Evolutionary conservation across 148 eudicot genomes (phyloP).

Genomic region (Euryodendron excelsum): DNA sequence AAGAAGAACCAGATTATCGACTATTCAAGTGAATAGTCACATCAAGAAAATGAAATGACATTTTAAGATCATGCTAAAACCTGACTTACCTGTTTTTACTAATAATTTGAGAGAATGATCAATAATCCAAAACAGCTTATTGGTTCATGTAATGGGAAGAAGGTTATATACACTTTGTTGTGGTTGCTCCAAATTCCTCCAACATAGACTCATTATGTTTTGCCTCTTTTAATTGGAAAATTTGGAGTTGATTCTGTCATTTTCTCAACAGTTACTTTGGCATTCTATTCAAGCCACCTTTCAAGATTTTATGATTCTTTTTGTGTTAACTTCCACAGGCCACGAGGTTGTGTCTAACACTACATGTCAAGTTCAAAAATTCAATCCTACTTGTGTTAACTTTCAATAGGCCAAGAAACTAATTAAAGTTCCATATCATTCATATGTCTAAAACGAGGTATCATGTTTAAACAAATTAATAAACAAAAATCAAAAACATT

Average conservation of each 20-base stretch:
- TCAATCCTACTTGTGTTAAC: neutral
- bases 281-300: neutral
- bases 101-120: neutral
- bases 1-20: neutral
- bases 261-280: neutral
- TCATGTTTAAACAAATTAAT: neutral
- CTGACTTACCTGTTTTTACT: neutral
- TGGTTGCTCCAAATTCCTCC: neutral
- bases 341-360: neutral
- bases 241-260: neutral
- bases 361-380: neutral
- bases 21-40: neutral
- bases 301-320: neutral
- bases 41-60: too few relatives aligned
- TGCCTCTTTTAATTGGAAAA: neutral
- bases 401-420: too few relatives aligned
- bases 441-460: neutral
- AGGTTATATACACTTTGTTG: too few relatives aligned
- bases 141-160: neutral
- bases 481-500: neutral
- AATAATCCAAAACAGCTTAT: neutral
- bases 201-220: neutral
- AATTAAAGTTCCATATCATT: neutral
- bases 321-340: too few relatives aligned
- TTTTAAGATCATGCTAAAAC: neutral